Conservation (phyloP, 306 rosid genomes). For the Corylus avellana region DNA sequence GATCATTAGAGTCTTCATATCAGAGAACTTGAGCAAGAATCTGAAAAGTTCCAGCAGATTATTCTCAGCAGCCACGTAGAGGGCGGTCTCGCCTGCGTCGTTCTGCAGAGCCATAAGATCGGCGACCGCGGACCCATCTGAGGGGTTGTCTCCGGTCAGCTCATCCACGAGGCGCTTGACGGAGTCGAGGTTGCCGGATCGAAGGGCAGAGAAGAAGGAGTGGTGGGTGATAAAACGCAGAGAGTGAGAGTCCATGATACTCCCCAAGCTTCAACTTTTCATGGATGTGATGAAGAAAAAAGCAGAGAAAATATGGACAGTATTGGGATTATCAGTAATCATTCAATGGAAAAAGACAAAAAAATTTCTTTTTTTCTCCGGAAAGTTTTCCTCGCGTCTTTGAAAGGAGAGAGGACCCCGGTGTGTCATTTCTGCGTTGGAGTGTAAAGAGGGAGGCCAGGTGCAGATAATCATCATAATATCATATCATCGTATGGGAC, state of each 20-base stretch:
- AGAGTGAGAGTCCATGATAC: slow-evolving; percentile 66
- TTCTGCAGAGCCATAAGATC: slow-evolving; percentile 79
- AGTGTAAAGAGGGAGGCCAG: no score
- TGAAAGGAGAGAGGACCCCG: not conserved
- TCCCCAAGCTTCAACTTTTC: not conserved
- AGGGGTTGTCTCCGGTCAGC: slow-evolving; percentile 49
- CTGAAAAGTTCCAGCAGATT: slow-evolving; percentile 59
- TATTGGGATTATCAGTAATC: not conserved
- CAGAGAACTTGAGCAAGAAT: slow-evolving; percentile 58
- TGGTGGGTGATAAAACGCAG: slow-evolving; percentile 72
- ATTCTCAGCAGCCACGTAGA: slow-evolving; percentile 70
- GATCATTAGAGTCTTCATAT: slow-evolving; percentile 58
- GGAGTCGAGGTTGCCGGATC: slow-evolving; percentile 74
- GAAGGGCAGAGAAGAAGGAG: slow-evolving; percentile 68
- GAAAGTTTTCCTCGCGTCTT: not conserved
- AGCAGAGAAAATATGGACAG: not conserved
- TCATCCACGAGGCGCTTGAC: slow-evolving; percentile 47
- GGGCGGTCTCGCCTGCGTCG: slow-evolving; percentile 74
- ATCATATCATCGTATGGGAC: no score
- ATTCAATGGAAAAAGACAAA: not conserved
- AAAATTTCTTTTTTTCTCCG: not conserved
- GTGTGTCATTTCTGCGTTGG: no score
- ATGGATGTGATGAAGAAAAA: not conserved
- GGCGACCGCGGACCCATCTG: slow-evolving; percentile 47
- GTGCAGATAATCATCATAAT: no score